phyloP scores from a whole-genome alignment of 257 asterid species.

The Nemophila menziesii region DNA sequence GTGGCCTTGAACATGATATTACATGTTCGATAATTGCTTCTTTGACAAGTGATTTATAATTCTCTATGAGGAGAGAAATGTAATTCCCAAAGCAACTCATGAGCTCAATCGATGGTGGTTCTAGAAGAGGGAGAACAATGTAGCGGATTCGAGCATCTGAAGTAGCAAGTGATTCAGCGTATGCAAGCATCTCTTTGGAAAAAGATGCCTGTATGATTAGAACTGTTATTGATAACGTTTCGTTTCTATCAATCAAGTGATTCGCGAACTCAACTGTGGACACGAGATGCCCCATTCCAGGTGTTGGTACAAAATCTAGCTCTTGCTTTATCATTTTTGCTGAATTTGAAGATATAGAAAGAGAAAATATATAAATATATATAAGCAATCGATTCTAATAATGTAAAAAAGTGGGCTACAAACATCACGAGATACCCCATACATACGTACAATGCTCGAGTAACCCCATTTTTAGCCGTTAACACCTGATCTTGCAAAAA shows the following conservation, averaged over 20 bases:
- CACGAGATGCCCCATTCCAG: not conserved
- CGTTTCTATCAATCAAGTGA: not conserved
- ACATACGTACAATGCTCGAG: too few relatives aligned
- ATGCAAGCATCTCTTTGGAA: not conserved
- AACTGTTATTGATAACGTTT: not conserved
- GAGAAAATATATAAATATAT: too few relatives aligned
- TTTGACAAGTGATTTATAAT: conserved; percentile 3
- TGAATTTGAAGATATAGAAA: too few relatives aligned
- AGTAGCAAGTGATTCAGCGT: not conserved
- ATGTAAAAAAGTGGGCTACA: too few relatives aligned
- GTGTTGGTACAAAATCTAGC: not conserved
- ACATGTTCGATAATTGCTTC: conserved; percentile 2
- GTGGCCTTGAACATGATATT: conserved; percentile 1
- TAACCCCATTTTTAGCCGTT: too few relatives aligned
- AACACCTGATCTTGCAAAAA: too few relatives aligned
- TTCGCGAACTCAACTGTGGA: not conserved
- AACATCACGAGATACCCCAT: too few relatives aligned
- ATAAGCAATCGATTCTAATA: too few relatives aligned
- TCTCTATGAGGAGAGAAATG: not conserved
- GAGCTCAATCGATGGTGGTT: not conserved
- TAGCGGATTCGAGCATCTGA: conserved; percentile 1
- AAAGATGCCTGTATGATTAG: not conserved
- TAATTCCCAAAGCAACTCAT: not conserved
- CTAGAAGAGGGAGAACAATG: conserved; percentile 2
- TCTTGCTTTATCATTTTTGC: not conserved